Evolutionary conservation across 2,329 filamentous ascomycete species (phyloP), one percentile per base, ranked within the genome.

Genomic region (Hypoxylon rubiginosum): DNA sequence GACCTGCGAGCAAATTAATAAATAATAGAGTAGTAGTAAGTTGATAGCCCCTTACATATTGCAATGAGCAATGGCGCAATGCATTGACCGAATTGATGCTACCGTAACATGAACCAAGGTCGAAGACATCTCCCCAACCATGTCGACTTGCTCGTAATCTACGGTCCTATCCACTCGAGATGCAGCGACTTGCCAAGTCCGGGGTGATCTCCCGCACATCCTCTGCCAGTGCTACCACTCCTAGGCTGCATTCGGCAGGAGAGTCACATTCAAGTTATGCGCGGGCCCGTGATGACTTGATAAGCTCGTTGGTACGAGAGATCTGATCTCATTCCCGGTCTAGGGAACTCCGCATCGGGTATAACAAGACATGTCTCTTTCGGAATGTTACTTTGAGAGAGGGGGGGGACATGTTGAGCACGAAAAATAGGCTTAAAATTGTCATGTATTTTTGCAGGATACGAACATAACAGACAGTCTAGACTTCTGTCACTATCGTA

Each of bases 171-270:
- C 59, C 48, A 57, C 45, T 65, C 19, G 53, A 32, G 55, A 48
- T 63, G 55, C 59, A 58, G 66, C 53, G 69, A 73, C 69, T 71
- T 74, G 73, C 73, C 72, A 66, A 71, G 73, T 73, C 69, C 65
- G 72, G 71, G 70, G 67, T 67, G 67, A 68, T 69, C 68, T 73
- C 67, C 72, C 69, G 72, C 61, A 17, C 68, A 67, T 67, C 70
- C 66, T 58, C 41, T 56, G 60, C 54, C 49, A 66, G 17, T 66
- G 39, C 41, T 41, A 71, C 70, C 28, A 48, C 50, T n/a, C 48
- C 62, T 69, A 68, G 55, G 32, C 72, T 69, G n/a, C 13, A 71
- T 72, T 62, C 45, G 73, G 73, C 68, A 74, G 73, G 73, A 69
- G 66, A 48, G 67, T 62, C 28, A 48, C 48, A 67, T 64, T 53